Evolutionary conservation across 306 rosid species (phyloP).

Genomic region (Cucurbita pepo): DNA sequence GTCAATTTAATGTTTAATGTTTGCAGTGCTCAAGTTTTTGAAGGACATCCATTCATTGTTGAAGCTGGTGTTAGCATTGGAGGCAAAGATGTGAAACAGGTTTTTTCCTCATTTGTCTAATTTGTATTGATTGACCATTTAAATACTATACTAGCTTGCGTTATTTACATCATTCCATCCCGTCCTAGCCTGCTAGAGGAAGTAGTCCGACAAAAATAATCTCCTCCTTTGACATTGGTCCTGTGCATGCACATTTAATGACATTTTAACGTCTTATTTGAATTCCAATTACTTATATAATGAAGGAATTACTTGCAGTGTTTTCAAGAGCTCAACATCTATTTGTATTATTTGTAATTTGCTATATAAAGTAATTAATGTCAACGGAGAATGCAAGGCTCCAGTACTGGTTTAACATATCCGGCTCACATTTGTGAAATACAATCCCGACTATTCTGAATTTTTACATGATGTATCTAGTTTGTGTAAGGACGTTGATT

Average conservation of each 20-base stretch:
- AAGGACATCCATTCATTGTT: constrained; percentile 93
- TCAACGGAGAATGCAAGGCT: neutral
- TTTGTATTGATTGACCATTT: neutral
- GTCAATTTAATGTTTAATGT: neutral
- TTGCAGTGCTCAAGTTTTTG: constrained; percentile 78
- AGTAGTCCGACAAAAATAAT: neutral
- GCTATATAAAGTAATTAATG: neutral
- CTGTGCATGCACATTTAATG: neutral
- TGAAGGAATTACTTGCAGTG: neutral
- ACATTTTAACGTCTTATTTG: neutral
- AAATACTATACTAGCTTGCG: neutral
- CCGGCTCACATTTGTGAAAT: neutral
- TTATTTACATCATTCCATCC: neutral
- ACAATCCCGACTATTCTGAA: neutral
- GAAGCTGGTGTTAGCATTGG: constrained; percentile 98
- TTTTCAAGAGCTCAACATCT: neutral
- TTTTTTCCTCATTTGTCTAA: neutral
- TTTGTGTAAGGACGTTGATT: neutral
- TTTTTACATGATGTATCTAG: neutral
- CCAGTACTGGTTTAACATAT: neutral
- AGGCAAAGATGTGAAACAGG: constrained; percentile 92
- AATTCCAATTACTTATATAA: neutral
- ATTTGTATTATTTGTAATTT: neutral
- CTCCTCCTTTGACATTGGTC: neutral
- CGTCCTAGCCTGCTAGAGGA: neutral